These are phyloP conservation scores for Teratosphaeria destructans DNA, from an alignment of 2,329 filamentous ascomycete species.

Conservation along the genomic window DNA sequence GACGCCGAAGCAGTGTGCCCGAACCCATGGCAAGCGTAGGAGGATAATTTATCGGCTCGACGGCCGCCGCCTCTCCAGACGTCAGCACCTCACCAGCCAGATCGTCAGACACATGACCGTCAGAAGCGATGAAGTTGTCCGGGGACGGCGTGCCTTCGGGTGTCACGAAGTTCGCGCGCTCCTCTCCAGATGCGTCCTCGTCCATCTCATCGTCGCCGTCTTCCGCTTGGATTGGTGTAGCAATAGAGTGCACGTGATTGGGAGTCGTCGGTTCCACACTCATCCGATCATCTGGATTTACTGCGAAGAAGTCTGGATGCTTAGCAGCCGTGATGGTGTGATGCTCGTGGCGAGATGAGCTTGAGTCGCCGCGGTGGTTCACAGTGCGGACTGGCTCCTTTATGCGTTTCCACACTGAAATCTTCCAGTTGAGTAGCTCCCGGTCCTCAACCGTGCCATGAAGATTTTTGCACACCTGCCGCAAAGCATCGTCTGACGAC, in stretches of 20 bases:
- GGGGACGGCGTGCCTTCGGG: slow-evolving; percentile 4
- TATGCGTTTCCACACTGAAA: slow-evolving; percentile 28
- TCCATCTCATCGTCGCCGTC: background rate
- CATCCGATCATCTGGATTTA: slow-evolving; percentile 15
- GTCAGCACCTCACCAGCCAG: background rate
- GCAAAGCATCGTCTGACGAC: slow-evolving; percentile 43
- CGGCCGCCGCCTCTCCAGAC: background rate
- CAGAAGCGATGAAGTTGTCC: background rate
- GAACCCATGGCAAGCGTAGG: background rate
- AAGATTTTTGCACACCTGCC: slow-evolving; percentile 47
- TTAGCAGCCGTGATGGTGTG: background rate
- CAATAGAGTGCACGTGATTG: background rate
- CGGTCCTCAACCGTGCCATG: slow-evolving; percentile 56
- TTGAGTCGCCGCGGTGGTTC: background rate
- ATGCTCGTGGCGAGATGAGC: background rate
- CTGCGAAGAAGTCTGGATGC: background rate
- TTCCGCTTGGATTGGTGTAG: background rate
- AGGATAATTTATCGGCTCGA: background rate
- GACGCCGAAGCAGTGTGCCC: background rate
- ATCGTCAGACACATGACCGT: background rate
- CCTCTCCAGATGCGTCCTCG: background rate
- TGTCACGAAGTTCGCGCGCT: slow-evolving; percentile 11
- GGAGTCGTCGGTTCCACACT: slow-evolving; percentile 13
- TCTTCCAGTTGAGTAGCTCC: slow-evolving; percentile 41
- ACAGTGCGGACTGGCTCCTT: slow-evolving; percentile 18